phyloP scores from a whole-genome alignment of 306 rosid species.

The Ziziphus jujuba region DNA sequence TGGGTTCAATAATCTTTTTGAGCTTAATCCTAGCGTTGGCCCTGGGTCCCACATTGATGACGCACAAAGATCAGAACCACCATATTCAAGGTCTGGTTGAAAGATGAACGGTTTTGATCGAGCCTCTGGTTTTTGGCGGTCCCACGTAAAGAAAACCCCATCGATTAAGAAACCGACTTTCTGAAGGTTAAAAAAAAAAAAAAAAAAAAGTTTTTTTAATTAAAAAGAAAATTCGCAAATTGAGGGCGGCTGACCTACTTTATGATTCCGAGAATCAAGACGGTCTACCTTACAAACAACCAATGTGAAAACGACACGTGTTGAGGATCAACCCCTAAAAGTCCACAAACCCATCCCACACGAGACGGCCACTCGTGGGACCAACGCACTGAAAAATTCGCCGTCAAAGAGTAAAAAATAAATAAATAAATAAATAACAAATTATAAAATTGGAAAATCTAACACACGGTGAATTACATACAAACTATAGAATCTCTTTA shows the following conservation, averaged over 20 bases:
- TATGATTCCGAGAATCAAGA: conserved; percentile 42
- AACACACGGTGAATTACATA: neutral
- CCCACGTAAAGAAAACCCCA: conserved; percentile 21
- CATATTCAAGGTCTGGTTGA: neutral
- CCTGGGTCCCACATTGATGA: conserved; percentile 4
- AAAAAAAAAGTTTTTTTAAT: neutral
- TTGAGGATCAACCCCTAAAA: neutral
- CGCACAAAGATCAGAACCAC: conserved; percentile 2
- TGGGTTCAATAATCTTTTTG: too few species aligned
- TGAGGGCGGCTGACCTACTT: conserved; percentile 82
- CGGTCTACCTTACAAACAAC: conserved; percentile 34
- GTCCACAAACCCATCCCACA: conserved; percentile 19
- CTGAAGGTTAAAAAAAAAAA: neutral
- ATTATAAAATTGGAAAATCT: neutral
- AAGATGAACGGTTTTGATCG: neutral
- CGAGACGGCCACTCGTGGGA: conserved; percentile 36
- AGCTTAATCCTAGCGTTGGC: too few species aligned
- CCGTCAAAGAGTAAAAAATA: neutral
- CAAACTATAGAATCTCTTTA: conserved; percentile 32
- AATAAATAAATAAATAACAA: neutral
- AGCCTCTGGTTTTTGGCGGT: neutral
- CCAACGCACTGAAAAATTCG: conserved; percentile 30
- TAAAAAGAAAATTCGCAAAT: neutral
- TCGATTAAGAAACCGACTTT: conserved; percentile 28
- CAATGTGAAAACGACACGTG: conserved; percentile 28